Evolutionary conservation across 2,329 filamentous ascomycete species (phyloP), one percentile per base, ranked within the genome.

Genomic region (Paecilomyces formosus): DNA sequence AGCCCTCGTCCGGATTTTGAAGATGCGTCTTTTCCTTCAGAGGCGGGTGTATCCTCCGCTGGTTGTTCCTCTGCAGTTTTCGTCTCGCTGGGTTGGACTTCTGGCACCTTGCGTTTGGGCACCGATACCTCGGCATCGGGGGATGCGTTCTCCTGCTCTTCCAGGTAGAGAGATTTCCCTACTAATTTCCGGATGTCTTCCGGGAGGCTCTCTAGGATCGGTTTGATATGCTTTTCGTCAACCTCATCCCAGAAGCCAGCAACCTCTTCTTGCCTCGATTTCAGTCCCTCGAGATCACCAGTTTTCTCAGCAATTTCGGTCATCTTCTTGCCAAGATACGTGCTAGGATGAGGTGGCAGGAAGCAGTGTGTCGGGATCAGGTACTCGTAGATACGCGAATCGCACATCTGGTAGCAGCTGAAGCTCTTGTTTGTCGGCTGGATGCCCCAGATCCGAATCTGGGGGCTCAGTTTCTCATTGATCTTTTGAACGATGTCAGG

Each of bases 321-420:
- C n/a, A 96, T 78, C 70, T 91, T 90, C 75, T 88, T 89, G 8
- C 90, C 92, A 35, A 99, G 75, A 71, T 84, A 96, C 61, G 90
- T 95, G 62, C 88, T 87, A 0, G 92, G 92, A 71, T 97, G 92
- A 0, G 94, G 94, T 21, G 94, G 94, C 31, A 99, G 78, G 65
- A 99, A 89, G 58, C 89, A 91, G 75, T 97, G 92, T 50, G 89
- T 94, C 2, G 94, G 94, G 73, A 99, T 90, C 56, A 99, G 80
- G 71, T 99, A 99, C 77, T 99, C 94, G 76, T 99, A 99, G 82
- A 92, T 95, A 65, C 94, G 83, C 26, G 92, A 96, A 75, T 99
- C 94, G 75, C 93, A 97, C 58, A 90, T 84, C 71, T 96, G 89
- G 75, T 99, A 99, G 75, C 90, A 93, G 74, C 90, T 97, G 79